Base-by-base conservation (phyloP, 2,329 filamentous ascomycete species). In the Capronia coronata region DNA sequence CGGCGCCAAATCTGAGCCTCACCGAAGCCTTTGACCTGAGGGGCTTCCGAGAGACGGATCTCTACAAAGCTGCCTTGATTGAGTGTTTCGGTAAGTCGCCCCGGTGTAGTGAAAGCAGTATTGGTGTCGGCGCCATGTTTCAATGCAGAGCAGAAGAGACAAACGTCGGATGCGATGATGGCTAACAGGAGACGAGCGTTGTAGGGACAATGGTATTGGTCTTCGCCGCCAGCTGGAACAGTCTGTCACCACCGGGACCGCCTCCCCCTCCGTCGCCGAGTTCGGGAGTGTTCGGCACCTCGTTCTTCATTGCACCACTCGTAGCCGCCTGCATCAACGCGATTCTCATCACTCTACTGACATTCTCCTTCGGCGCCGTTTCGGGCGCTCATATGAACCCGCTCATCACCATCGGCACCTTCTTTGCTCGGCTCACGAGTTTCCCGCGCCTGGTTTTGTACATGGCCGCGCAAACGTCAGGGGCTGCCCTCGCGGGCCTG, bases 361-460 rank as follows among this genome's bases (percentile, higher is more conserved):
- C 78, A 40, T 76, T 71, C 55, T 70, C 69, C 7, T 71, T 72
- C 11, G 71, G 68, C 3, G 70, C 74, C 0, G 70, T 71, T 0
- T 73, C 71, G 2, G 75, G 76, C 32, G 75, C 71, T 1, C 76
- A 79, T 57, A 62, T 79, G 48, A 79, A 76, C 55, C 75, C 75
- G 1, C 63, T 72, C 25, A 76, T 79, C 51, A 77, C 75, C 0
- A 69, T 78, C 40, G 68, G 72, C 2, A 76, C 75, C 1, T 72
- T 79, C 51, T 71, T 75, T 19, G 68, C 72, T 1, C 70, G 74
- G 0, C 63, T 78, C 10, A 72, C 71, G 16, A 72, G 73, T 1
- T 64, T 77, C 10, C 68, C 75, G 0, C 68, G 75, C 46, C 68
- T 69, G 13, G 59, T 76, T 0, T 49, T 77, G 8, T 77, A 77